Evolutionary conservation across 108 stramenopile genomes (phyloP), one percentile per base, ranked within the genome.

Genomic region (Epipyxis sp.): DNA sequence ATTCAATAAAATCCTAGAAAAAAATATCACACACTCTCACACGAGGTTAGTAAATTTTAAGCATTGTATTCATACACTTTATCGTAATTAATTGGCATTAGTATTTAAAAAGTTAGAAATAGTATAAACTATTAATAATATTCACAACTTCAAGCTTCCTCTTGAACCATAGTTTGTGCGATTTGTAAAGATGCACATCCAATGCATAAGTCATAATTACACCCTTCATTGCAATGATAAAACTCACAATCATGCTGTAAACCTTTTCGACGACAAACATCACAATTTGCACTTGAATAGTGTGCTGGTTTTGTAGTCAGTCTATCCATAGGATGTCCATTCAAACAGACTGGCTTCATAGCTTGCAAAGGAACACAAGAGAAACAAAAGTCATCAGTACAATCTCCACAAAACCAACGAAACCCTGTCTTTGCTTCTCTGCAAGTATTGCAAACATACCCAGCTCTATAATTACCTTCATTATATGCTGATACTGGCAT

Each of bases 171-270:
- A 57, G 16, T 25, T 25, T 57, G 54, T 16, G 61, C 61, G 6
- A 65, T 32, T 65, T 65, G 61, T 32, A 32, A 6, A 29, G 61
- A 13, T 32, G 61, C 25, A 65, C 61, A 65, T 29, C 6, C 34
- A 10, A 65, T 16, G 35, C 61, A 65, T 3, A 65, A 25, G 34
- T 65, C 61, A 37, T 65, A 65, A 32, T 65, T 65, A 32, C 61
- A 65, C n/a, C n/a, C n/a, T 32, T 65, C 61, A 32, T 65, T 65
- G 61, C 61, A 65, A 32, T 65, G 61, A 65, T 65, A 65, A 32
- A 65, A 65, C 34, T 65, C 61, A 32, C 30, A 32, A 65, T 65
- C 61, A 32, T 65, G 34, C 20, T 16, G 61, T 65, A 65, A 32
- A 65, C 34, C 25, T 32, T 65, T 65, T 65, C 61, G 20, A 16